Conservation (phyloP, 257 asterid species). For the Prunella vulgaris region DNA sequence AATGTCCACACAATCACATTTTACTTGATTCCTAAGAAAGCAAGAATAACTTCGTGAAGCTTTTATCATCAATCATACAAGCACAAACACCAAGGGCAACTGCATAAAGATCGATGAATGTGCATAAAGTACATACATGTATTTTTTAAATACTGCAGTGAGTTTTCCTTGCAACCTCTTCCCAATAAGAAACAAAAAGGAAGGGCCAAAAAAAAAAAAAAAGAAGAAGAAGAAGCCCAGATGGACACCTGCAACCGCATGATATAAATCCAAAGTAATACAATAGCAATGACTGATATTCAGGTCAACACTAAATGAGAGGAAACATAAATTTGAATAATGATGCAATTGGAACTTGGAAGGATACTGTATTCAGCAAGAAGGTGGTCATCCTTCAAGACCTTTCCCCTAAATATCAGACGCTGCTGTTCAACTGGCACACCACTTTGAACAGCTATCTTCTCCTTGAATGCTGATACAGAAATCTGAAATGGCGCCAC, state of each 20-base stretch:
- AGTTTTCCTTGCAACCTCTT: neutral
- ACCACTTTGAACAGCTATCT: constrained; percentile 57
- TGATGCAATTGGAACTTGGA: constrained; percentile 4
- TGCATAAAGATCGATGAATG: neutral
- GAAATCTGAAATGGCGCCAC: constrained; percentile 41
- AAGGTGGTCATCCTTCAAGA: constrained; percentile 65
- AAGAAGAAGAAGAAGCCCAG: no score
- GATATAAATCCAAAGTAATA: neutral
- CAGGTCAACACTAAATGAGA: neutral
- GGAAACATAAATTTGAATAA: neutral
- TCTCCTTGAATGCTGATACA: constrained; percentile 74
- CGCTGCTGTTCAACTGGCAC: constrained; percentile 83
- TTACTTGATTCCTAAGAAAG: neutral
- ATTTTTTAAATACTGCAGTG: neutral
- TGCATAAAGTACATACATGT: neutral
- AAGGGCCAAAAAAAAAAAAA: no score
- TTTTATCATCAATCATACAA: neutral
- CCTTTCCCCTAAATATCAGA: constrained; percentile 82
- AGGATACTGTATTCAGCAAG: constrained; percentile 90
- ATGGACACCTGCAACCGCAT: neutral
- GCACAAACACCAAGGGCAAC: constrained; percentile 6
- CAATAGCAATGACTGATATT: neutral
- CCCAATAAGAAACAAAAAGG: neutral
- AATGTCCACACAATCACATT: neutral
- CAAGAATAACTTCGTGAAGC: neutral